Conservation (phyloP, 1,284 basidiomycete species). For the Cryptococcus floricola region DNA sequence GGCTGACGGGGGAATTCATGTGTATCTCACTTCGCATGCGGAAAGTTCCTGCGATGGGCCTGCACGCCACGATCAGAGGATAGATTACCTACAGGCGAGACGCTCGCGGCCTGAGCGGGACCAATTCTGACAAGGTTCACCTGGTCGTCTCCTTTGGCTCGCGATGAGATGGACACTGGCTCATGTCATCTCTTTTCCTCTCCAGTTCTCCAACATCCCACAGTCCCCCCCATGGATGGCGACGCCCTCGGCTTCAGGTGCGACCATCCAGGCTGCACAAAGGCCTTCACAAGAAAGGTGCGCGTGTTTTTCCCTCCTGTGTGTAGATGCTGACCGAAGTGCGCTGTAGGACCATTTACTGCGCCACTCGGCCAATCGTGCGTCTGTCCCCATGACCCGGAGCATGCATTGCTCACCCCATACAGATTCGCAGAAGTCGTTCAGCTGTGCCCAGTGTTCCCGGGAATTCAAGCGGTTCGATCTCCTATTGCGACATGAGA, state of each 20-base stretch:
- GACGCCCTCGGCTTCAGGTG: slow-evolving; percentile 15
- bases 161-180: no score
- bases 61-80: no score
- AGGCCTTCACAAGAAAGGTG: slow-evolving; percentile 42
- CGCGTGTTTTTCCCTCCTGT: slow-evolving; percentile 1
- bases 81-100: no score
- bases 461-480: slow-evolving; percentile 39
- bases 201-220: no score
- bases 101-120: no score
- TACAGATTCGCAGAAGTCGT: slow-evolving; percentile 27
- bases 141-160: no score
- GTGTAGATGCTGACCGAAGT: background rate
- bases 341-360: slow-evolving; percentile 35
- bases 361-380: slow-evolving; percentile 42
- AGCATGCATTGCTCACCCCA: background rate
- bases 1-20: no score
- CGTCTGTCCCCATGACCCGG: slow-evolving; percentile 4
- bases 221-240: background rate
- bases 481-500: slow-evolving; percentile 38
- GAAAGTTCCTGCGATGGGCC: no score
- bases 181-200: no score
- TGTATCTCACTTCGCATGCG: no score
- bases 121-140: no score
- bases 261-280: slow-evolving; percentile 26
- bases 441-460: slow-evolving; percentile 28